These are phyloP conservation scores for Blastomyces parvus DNA, from an alignment of 2,329 filamentous ascomycete genomes.

Conservation along the genomic window DNA sequence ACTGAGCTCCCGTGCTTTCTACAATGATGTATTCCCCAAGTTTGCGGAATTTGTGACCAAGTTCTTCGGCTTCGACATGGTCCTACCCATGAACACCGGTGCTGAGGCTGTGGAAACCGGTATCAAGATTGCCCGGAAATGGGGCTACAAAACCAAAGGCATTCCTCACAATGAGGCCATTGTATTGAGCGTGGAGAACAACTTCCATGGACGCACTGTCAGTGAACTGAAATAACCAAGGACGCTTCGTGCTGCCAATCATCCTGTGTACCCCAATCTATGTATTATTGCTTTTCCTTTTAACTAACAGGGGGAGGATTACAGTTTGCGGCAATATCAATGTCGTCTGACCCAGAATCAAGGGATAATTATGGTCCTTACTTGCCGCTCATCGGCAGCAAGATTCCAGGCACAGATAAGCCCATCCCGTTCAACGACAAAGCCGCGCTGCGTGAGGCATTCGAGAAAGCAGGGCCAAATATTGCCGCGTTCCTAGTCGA, in stretches of 20 bases:
- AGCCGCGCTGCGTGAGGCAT: conserved; percentile 64
- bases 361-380: conserved; percentile 96
- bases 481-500: conserved; percentile 91
- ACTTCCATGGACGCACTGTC: conserved; percentile 94
- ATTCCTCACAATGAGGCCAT: conserved; percentile 76
- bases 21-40: conserved; percentile 95
- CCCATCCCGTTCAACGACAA: conserved; percentile 80
- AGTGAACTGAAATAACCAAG: conserved; percentile 29
- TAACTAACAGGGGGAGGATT: neutral
- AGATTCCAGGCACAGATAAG: conserved; percentile 64
- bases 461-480: conserved; percentile 71
- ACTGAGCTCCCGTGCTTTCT: conserved; percentile 86
- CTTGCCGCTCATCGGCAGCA: conserved; percentile 74
- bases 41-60: conserved; percentile 87
- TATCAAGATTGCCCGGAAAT: conserved; percentile 92
- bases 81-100: conserved; percentile 95
- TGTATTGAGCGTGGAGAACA: conserved; percentile 75
- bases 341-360: conserved; percentile 92
- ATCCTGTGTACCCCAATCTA: neutral
- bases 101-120: conserved; percentile 94
- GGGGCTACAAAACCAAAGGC: conserved; percentile 93
- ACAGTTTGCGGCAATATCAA: conserved; percentile 85
- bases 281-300: neutral
- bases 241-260: conserved; percentile 10
- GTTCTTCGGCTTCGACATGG: conserved; percentile 94